phyloP scores from a whole-genome alignment of 1,139 yeast species.

The Magnusiomyces magnusii region DNA sequence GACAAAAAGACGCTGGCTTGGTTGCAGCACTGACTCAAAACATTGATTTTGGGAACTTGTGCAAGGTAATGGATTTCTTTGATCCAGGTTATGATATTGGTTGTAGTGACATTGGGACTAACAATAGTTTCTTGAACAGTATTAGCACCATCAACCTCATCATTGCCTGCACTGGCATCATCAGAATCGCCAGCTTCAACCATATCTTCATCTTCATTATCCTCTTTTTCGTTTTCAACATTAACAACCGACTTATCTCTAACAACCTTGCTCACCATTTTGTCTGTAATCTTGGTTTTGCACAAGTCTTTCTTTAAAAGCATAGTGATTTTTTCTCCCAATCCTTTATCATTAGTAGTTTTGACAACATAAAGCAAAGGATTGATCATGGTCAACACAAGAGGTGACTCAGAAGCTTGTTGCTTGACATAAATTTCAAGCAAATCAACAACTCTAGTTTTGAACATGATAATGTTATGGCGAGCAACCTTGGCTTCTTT shows the following conservation, averaged over 20 bases:
- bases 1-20: conserved; percentile 57
- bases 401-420: conserved; percentile 27
- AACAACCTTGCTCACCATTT: neutral
- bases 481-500: conserved; percentile 67
- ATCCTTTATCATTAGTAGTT: conserved; percentile 56
- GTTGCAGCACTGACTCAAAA: conserved; percentile 50
- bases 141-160: conserved; percentile 25
- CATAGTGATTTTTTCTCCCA: conserved; percentile 72
- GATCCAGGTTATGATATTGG: conserved; percentile 21
- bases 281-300: conserved; percentile 36
- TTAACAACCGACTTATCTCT: conserved; percentile 16
- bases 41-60: conserved; percentile 40
- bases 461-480: conserved; percentile 72
- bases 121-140: neutral
- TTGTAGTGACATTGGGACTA: conserved; percentile 6
- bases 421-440: conserved; percentile 46
- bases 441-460: conserved; percentile 69
- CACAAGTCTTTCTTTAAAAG: conserved; percentile 58
- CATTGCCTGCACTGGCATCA: conserved; percentile 10
- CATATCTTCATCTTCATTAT: conserved; percentile 12
- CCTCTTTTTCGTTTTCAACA: conserved; percentile 13
- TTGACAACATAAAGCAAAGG: conserved; percentile 58
- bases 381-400: conserved; percentile 41
- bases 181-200: conserved; percentile 12
- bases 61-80: conserved; percentile 37